phyloP scores from a whole-genome alignment of 352 stramenopile genomes.

The Peronospora belbahrii region DNA sequence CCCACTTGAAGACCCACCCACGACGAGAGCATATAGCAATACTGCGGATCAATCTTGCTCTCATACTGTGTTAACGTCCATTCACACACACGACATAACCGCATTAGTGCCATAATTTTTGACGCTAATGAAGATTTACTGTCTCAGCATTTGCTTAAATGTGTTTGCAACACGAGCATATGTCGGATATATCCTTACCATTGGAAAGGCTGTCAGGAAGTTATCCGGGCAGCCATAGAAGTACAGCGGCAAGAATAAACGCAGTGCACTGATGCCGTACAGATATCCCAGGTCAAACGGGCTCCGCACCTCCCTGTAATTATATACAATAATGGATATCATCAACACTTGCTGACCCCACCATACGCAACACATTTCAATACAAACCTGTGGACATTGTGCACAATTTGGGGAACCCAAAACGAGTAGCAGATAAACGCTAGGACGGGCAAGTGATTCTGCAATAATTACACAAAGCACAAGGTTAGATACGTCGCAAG shows the following conservation, averaged over 20 bases:
- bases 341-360: not conserved
- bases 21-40: slow-evolving; percentile 71
- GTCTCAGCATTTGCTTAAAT: no score
- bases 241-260: slow-evolving; percentile 93
- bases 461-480: slow-evolving; percentile 3
- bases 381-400: slow-evolving; percentile 87
- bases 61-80: slow-evolving; percentile 49
- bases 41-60: slow-evolving; percentile 49
- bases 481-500: not conserved
- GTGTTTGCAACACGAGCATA: no score
- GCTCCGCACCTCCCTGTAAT: slow-evolving; percentile 82
- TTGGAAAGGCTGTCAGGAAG: slow-evolving; percentile 85
- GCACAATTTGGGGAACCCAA: slow-evolving; percentile 97
- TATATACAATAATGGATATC: not conserved
- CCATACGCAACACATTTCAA: not conserved
- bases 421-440: slow-evolving; percentile 95
- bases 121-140: no score
- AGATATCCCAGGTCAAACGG: slow-evolving; percentile 93
- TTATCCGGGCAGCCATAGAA: slow-evolving; percentile 91
- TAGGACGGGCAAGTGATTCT: slow-evolving; percentile 85
- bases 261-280: slow-evolving; percentile 90
- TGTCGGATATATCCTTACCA: slow-evolving; percentile 51
- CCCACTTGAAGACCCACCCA: slow-evolving; percentile 91
- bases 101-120: slow-evolving; percentile 9
- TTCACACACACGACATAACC: not conserved